Conservation (phyloP, 352 stramenopile genomes). For the Pythium oligandrum region DNA sequence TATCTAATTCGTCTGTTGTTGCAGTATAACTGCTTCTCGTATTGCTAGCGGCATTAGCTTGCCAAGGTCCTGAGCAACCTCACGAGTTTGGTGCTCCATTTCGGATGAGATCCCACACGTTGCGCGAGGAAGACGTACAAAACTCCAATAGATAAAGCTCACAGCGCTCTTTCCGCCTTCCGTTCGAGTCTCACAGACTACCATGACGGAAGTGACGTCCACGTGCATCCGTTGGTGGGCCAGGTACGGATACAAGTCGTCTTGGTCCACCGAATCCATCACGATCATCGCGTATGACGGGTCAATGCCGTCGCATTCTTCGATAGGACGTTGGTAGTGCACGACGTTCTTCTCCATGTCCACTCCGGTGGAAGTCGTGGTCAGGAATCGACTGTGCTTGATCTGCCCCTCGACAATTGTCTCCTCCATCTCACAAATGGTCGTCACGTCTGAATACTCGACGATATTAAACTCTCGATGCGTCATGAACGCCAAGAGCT, state of each 20-base stretch:
- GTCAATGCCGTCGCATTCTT: constrained; percentile 7
- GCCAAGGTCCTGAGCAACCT: too few relatives aligned
- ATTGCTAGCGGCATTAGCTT: too few relatives aligned
- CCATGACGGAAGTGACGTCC: constrained; percentile 17
- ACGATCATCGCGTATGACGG: neutral
- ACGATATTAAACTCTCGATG: constrained; percentile 1
- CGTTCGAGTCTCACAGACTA: too few relatives aligned
- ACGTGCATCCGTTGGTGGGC: constrained; percentile 22
- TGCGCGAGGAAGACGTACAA: too few relatives aligned
- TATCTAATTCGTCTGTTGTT: too few relatives aligned
- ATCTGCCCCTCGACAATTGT: neutral
- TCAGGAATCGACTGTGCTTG: neutral
- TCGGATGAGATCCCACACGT: too few relatives aligned
- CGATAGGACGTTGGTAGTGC: neutral
- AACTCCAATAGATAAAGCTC: too few relatives aligned
- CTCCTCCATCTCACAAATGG: neutral
- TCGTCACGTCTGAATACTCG: neutral
- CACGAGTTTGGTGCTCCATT: too few relatives aligned
- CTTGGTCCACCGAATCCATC: constrained; percentile 7
- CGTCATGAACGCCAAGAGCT: neutral
- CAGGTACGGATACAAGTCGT: constrained; percentile 11
- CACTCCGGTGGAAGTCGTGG: neutral
- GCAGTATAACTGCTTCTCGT: too few relatives aligned
- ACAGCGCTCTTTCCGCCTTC: too few relatives aligned
- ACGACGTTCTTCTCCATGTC: constrained; percentile 9